Conservation (phyloP, 148 eudicot species). For the Bassia scoparia region DNA sequence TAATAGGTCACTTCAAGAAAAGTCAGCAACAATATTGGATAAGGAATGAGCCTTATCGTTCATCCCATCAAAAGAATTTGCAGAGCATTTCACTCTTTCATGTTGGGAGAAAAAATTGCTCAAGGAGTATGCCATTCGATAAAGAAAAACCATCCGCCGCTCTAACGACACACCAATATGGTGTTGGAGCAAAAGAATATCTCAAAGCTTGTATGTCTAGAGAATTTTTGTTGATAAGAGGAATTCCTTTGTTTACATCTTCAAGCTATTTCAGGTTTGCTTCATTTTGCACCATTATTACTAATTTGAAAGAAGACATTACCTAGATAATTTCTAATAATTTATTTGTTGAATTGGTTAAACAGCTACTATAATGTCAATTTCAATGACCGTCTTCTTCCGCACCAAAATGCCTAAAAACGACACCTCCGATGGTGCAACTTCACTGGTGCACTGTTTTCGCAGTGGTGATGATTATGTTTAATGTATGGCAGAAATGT, state of each 20-base stretch:
- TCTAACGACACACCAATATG: conserved; percentile 51
- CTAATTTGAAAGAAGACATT: background rate
- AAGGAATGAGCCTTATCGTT: conserved; percentile 50
- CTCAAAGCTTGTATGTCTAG: conserved; percentile 52
- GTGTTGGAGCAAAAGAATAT: conserved; percentile 44
- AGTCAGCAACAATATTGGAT: conserved; percentile 75
- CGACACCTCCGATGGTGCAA: conserved; percentile 39
- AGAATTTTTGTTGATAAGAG: conserved; percentile 70
- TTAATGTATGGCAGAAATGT: conserved; percentile 56
- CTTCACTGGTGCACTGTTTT: conserved; percentile 57
- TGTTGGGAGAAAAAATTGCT: conserved; percentile 40
- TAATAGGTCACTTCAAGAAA: conserved; percentile 74
- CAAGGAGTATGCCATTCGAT: conserved; percentile 52
- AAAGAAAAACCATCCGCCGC: conserved; percentile 82
- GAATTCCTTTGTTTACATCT: conserved; percentile 62
- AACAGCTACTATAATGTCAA: conserved; percentile 44
- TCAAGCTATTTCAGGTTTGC: conserved; percentile 52
- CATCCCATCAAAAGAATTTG: conserved; percentile 52
- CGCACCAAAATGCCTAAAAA: conserved; percentile 53
- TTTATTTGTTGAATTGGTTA: background rate
- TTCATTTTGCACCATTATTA: background rate
- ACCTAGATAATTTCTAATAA: background rate
- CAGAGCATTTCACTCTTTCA: conserved; percentile 67
- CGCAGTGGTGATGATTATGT: conserved; percentile 35
- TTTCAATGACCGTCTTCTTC: conserved; percentile 63